phyloP scores from a whole-genome alignment of 179 eudicot genomes.

The Beta lomatogona region DNA sequence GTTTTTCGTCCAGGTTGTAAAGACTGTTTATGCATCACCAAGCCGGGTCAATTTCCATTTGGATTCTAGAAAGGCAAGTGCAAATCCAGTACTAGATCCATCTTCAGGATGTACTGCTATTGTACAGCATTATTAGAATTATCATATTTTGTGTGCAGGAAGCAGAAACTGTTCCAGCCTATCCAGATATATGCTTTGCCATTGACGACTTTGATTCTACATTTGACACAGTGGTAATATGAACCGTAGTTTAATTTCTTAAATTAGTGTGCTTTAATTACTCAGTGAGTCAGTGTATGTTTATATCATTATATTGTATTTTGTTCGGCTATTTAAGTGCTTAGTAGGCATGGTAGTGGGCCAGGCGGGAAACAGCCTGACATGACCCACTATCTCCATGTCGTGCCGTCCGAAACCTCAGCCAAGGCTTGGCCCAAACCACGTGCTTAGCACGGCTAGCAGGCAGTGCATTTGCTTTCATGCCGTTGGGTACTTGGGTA shows the following conservation, averaged over 20 bases:
- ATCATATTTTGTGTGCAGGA: conserved; percentile 54
- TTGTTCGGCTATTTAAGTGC: too few species aligned
- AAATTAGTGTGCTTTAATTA: background rate
- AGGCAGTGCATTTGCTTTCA: too few species aligned
- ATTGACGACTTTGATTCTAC: conserved; percentile 99
- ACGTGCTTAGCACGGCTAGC: too few species aligned
- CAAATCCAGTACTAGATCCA: conserved; percentile 14
- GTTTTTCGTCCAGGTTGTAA: conserved; percentile 65
- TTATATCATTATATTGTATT: background rate
- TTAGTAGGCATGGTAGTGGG: too few species aligned
- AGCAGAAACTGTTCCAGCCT: conserved; percentile 94
- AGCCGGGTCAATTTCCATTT: conserved; percentile 95
- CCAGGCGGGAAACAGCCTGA: too few species aligned
- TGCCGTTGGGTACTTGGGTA: too few species aligned
- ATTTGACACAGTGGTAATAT: conserved; percentile 89
- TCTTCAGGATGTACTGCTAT: background rate
- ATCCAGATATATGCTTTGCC: conserved; percentile 99
- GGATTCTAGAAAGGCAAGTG: conserved; percentile 91
- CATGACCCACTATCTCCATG: too few species aligned
- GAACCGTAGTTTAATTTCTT: background rate
- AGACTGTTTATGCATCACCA: conserved; percentile 99
- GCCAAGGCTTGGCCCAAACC: too few species aligned
- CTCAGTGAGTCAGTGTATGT: background rate
- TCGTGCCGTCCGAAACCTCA: too few species aligned
- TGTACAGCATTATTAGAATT: conserved; percentile 14